Evolutionary conservation across 2,329 filamentous ascomycete species (phyloP).

Genomic region (Xylariaceae sp.): DNA sequence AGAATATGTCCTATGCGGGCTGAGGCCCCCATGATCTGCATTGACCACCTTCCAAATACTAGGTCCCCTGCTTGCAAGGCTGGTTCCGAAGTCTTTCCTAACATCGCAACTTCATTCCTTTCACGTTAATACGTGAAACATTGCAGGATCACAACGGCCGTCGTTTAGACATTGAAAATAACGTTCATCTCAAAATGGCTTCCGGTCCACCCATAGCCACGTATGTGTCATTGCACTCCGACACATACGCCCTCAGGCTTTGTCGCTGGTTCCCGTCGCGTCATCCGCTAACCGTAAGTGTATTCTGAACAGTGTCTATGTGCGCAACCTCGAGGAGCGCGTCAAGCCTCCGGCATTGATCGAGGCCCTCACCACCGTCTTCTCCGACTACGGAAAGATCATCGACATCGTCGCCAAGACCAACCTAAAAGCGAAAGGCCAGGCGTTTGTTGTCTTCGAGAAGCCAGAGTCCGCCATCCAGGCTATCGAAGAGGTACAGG

Average conservation of each 20-base stretch:
- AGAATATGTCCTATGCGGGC: too few relatives aligned
- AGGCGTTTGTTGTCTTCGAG: constrained; percentile 93
- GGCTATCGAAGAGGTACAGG: constrained; percentile 85
- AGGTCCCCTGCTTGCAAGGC: too few relatives aligned
- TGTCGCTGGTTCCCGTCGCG: constrained; percentile 5
- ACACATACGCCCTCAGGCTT: constrained; percentile 41
- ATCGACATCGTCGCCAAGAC: constrained; percentile 84
- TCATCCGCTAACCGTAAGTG: constrained; percentile 7
- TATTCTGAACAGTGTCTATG: constrained; percentile 51
- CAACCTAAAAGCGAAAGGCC: constrained; percentile 87
- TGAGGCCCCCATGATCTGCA: too few relatives aligned
- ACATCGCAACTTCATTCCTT: too few relatives aligned
- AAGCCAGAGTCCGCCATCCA: constrained; percentile 69
- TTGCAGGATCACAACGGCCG: too few relatives aligned
- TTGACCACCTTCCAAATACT: too few relatives aligned
- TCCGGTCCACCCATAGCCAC: constrained; percentile 52
- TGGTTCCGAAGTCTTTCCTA: too few relatives aligned
- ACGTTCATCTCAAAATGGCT: constrained; percentile 21
- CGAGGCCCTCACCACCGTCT: constrained; percentile 69
- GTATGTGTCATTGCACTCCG: constrained; percentile 72
- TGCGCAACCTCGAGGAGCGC: constrained; percentile 86
- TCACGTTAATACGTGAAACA: too few relatives aligned
- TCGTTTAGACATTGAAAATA: too few relatives aligned
- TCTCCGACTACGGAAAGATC: constrained; percentile 82
- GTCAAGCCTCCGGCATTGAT: constrained; percentile 77